Evolutionary conservation across 2,329 filamentous ascomycete species (phyloP).

Genomic region (Ramularia endophylla): DNA sequence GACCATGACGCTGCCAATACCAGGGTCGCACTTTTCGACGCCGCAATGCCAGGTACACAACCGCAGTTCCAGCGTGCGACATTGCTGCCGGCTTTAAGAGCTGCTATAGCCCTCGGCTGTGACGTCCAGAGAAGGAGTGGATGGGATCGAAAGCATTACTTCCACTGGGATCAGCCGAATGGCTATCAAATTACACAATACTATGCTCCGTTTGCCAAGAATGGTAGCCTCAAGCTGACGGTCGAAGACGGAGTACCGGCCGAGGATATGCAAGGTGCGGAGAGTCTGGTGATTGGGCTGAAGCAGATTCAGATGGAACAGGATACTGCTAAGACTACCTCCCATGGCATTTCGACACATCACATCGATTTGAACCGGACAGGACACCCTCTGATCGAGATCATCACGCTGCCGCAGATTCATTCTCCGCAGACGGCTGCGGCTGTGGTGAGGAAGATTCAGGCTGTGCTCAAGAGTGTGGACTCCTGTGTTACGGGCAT

Average conservation of each 20-base stretch:
- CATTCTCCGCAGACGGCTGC: slow-evolving; percentile 83
- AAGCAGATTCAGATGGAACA: slow-evolving; percentile 97
- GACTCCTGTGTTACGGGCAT: slow-evolving; percentile 86
- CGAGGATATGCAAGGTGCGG: slow-evolving; percentile 61
- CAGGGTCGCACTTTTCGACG: slow-evolving; percentile 84
- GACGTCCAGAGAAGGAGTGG: slow-evolving; percentile 67
- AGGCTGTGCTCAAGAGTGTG: slow-evolving; percentile 69
- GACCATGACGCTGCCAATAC: slow-evolving; percentile 58
- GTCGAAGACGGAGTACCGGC: slow-evolving; percentile 72
- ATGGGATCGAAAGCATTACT: slow-evolving; percentile 98
- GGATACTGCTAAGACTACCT: slow-evolving; percentile 90
- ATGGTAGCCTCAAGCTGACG: slow-evolving; percentile 66
- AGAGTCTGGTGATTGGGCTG: slow-evolving; percentile 68
- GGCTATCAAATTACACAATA: slow-evolving; percentile 99
- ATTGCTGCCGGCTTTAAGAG: slow-evolving; percentile 81
- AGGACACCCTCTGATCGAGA: slow-evolving; percentile 84
- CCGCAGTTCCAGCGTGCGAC: slow-evolving; percentile 77
- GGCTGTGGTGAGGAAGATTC: slow-evolving; percentile 82
- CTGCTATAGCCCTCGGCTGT: slow-evolving; percentile 79
- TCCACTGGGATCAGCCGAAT: slow-evolving; percentile 95
- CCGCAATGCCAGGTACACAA: slow-evolving; percentile 82
- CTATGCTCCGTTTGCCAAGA: slow-evolving; percentile 64
- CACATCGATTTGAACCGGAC: slow-evolving; percentile 93
- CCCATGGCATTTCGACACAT: slow-evolving; percentile 65
- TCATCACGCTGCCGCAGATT: slow-evolving; percentile 86